Conservation (phyloP, 169 alveolate species). For the Miamiensis avidus region DNA sequence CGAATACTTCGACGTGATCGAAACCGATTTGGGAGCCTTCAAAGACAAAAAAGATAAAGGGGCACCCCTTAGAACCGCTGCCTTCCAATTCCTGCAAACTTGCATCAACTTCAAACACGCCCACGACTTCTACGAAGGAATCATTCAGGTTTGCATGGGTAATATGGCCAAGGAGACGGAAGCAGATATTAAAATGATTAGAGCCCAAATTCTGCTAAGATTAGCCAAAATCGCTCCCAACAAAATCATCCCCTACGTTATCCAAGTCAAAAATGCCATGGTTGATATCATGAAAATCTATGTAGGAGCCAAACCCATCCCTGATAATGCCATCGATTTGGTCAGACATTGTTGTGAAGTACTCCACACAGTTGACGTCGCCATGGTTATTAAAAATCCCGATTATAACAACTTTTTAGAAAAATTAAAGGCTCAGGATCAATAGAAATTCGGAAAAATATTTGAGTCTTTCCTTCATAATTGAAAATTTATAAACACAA, state of each 20-base stretch:
- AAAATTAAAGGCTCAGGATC: neutral
- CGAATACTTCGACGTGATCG: constrained; percentile 28
- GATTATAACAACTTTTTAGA: neutral
- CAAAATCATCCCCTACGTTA: neutral
- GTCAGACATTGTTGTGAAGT: neutral
- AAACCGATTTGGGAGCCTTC: constrained; percentile 83
- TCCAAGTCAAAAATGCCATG: neutral
- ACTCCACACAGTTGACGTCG: neutral
- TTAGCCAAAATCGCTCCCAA: neutral
- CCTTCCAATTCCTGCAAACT: constrained; percentile 62
- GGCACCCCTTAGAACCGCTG: constrained; percentile 74
- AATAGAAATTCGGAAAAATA: neutral
- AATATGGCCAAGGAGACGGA: neutral
- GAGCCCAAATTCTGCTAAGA: neutral
- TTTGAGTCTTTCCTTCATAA: too few relatives aligned
- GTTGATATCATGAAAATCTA: neutral
- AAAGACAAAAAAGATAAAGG: constrained; percentile 81
- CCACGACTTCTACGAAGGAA: neutral
- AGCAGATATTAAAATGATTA: neutral
- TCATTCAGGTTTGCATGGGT: neutral
- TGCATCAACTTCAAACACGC: constrained; percentile 30
- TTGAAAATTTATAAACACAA: too few relatives aligned
- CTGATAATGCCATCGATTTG: neutral
- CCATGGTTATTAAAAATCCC: neutral
- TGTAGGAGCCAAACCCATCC: neutral